These are phyloP conservation scores for Zygotorulaspora danielsina DNA, from an alignment of 805 yeast genomes.

Conservation along the genomic window DNA sequence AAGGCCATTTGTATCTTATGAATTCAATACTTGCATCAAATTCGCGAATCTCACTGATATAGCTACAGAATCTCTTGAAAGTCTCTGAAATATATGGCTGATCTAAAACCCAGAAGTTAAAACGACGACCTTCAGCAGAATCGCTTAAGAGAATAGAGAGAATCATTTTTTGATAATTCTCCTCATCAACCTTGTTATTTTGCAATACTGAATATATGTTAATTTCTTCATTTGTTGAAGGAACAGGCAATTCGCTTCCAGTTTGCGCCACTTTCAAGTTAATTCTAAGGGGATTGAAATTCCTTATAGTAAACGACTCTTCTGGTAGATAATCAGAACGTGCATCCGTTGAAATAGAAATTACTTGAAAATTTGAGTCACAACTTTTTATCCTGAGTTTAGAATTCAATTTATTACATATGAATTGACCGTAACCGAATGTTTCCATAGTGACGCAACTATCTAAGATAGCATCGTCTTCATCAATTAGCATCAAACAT, in stretches of 20 bases:
- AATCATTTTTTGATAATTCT: conserved; percentile 17
- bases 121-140: conserved; percentile 19
- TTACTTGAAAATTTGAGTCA: conserved; percentile 22
- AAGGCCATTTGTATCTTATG: conserved; percentile 89
- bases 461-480: conserved; percentile 24
- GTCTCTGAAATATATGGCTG: conserved; percentile 42
- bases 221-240: conserved; percentile 4
- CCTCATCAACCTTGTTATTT: conserved; percentile 18
- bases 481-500: conserved; percentile 45
- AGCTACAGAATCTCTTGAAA: conserved; percentile 57
- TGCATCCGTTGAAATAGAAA: conserved; percentile 23
- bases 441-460: conserved; percentile 75
- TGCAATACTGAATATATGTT: conserved; percentile 24
- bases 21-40: conserved; percentile 42
- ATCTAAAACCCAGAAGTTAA: conserved; percentile 87
- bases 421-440: conserved; percentile 77
- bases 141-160: conserved; percentile 7
- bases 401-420: conserved; percentile 8
- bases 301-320: conserved; percentile 14
- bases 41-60: conserved; percentile 9
- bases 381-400: conserved; percentile 20
- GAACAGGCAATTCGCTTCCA: neutral
- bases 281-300: conserved; percentile 20
- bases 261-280: conserved; percentile 19
- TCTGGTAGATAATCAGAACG: conserved; percentile 24